Evolutionary conservation across 441 rosid genomes (phyloP), one percentile per base, ranked within the genome.

Genomic region (Isatis lusitanica): DNA sequence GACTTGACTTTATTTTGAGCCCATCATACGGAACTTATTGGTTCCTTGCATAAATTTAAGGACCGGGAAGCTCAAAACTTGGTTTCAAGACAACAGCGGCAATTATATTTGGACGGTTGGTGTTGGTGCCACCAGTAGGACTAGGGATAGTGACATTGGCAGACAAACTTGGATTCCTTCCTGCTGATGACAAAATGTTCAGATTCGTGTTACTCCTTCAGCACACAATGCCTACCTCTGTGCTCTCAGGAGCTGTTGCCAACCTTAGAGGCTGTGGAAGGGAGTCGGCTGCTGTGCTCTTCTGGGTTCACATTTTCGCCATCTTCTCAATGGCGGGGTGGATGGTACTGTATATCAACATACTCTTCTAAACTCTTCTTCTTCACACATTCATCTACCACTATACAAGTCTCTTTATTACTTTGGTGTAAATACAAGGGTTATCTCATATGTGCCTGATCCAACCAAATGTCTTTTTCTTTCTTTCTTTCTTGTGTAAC

Each of bases 261-360:
- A 96, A 81, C 83, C 86, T 96, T 16, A 85, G 98, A 66, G 99
- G 99, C 18, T 93, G 98, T 9, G 99, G 98, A 50, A 88, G 88
- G 72, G 99, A 96, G 69, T 90, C 99, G 8, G 98, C 97, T 16
- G 94, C 97, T 17, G 90, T 91, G 36, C 77, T 96, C 64, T 96
- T 96, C 73, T 96, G 98, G 98, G 99, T 96, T 76, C 99, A 96
- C 76, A 90, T 96, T 67, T 96, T 96, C 61, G 97, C 97, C 1
- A 68, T 89, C 68, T 69, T 96, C 70, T 87, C 99, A 39, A 93
- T 93, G 97, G 98, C 97, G 15, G 93, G 85, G 58, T 93, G 98
- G 99, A 74, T 96, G 66, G 77, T 88, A 28, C 93, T 96, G 18
- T 96, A 85, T 78, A 82, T 96, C 79, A 88, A 84, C 83, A 53